Conservation (phyloP, 1,139 yeast genomes). For the Pichia sp. region DNA sequence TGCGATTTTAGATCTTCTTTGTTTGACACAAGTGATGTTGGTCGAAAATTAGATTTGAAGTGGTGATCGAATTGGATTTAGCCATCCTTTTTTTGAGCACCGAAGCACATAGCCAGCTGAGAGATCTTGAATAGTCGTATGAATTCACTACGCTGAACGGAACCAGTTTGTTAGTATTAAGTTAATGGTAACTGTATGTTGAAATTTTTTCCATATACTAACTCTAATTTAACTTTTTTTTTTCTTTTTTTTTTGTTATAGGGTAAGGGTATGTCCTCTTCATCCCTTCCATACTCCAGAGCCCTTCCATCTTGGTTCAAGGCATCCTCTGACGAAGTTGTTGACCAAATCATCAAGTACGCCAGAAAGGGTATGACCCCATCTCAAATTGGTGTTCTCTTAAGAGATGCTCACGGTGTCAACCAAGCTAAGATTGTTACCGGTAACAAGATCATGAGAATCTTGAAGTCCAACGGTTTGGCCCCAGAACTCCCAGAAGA, state of each 20-base stretch:
- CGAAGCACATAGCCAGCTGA: background rate
- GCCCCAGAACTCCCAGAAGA: conserved; percentile 99
- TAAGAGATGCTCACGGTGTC: conserved; percentile 99
- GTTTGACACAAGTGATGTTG: background rate
- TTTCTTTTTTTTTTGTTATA: conserved; percentile 29
- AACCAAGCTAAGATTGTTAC: conserved; percentile 96
- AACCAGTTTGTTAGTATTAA: conserved; percentile 33
- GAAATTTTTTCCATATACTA: conserved; percentile 31
- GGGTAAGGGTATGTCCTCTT: conserved; percentile 99
- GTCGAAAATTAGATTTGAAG: background rate
- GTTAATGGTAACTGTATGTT: conserved; percentile 24
- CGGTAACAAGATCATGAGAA: conserved; percentile 99
- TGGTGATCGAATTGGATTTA: background rate
- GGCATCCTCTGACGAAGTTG: conserved; percentile 90
- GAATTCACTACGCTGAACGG: conserved; percentile 28
- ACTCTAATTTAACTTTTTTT: conserved; percentile 24
- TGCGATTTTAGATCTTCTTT: background rate
- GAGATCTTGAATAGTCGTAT: background rate
- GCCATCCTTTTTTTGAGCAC: background rate
- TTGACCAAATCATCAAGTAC: conserved; percentile 98
- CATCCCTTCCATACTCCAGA: conserved; percentile 99
- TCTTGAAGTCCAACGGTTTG: conserved; percentile 98
- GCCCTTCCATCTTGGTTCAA: conserved; percentile 99
- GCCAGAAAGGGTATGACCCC: conserved; percentile 99
- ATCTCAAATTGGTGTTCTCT: conserved; percentile 97